Evolutionary conservation across 352 stramenopile species (phyloP), one percentile per base, ranked within the genome.

Genomic region (Pythium volutum): DNA sequence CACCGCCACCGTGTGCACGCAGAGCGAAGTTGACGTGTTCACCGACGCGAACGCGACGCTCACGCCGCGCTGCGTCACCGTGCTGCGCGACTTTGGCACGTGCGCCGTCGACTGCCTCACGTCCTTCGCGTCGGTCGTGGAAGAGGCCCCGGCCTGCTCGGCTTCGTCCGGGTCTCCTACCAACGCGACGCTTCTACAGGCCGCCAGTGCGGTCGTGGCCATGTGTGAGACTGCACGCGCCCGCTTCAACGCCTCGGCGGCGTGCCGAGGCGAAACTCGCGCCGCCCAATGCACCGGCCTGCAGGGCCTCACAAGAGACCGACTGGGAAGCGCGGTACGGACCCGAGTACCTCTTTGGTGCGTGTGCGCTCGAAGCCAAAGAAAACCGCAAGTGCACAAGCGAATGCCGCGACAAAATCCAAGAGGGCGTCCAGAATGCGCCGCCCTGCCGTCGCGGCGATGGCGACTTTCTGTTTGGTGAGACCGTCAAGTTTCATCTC

Each of bases 61-160:
- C 29, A 29, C 33, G 31, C 48, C 48, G 8, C 29, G n/a, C n/a
- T 55, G 48, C 20, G 48, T 55, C 9, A 20, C n/a, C n/a, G 31
- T 55, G 20, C n/a, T 55, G 20, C 31, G 48, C 31, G 48, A 55
- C 48, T 55, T 55, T 55, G 48, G 48, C n/a, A 55, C 48, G 29
- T 55, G 48, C 48, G 31, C 48, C 29, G 48, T 45, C 29, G 48
- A 55, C 48, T 55, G 48, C 33, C 48, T 55, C 48, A 20, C 48
- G 9, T 34, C 29, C 20, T 55, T 55, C 20, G 22, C 29, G n/a
- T 16, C 48, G 4, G 48, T 55, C 8, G 20, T 55, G 2, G 25
- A 16, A 6, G 23, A 25, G 12, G 48, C 48, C 2, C 48, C 48
- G 29, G 31, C 29, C 11, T 55, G 48, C 31, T 18, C 20, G 6